Evolutionary conservation across 176 grass and related monocot species (phyloP), one percentile per base, ranked within the genome.

Genomic region (Hyparrhenia diplandra): DNA sequence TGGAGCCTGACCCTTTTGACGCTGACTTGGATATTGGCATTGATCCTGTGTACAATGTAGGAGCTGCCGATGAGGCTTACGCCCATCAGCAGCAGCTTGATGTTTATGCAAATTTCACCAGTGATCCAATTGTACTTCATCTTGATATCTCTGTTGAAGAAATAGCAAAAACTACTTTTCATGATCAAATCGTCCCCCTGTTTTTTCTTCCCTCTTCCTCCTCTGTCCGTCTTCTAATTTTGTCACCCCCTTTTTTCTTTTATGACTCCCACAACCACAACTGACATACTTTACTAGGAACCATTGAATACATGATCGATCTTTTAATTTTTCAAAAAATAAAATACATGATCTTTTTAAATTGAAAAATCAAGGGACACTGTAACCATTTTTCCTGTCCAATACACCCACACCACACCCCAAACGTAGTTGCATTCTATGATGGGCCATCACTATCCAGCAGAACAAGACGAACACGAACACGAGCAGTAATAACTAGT

Each of bases 131-230:
- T 82, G 73, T 73, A 73, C 11, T 57, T 25, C 4, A 16, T 62
- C 17, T 31, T 24, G 20, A 75, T 64, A 52, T 5, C 13, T 16
- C 18, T 43, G 18, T 41, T 2, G 25, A 75, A 69, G 42, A 76
- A 76, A 76, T 64, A 89, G 16, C 37, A 10, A 76, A 4, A 4
- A 43, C 64, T 81, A 21, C 0, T 36, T 89, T 18, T 24, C 76
- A 11, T 39, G 18, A 23, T 13, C 83, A 66, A 65, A 32, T 58
- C 17, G 46, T n/a, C 34, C 55, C 75, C 64, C 61, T 30, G 55
- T n/a, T n/a, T 59, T 54, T 32, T 16, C 12, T 13, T 68, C n/a
- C 20, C 16, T 14, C 20, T 5, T 35, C 69, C 42, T 57, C 30
- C 24, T 18, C 75, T 75, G 61, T 27, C 71, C 41, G 2, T 18